These are phyloP conservation scores for Phascolomyces articulosus DNA, from an alignment of 371 early-diverging fungal genomes.

Conservation along the genomic window DNA sequence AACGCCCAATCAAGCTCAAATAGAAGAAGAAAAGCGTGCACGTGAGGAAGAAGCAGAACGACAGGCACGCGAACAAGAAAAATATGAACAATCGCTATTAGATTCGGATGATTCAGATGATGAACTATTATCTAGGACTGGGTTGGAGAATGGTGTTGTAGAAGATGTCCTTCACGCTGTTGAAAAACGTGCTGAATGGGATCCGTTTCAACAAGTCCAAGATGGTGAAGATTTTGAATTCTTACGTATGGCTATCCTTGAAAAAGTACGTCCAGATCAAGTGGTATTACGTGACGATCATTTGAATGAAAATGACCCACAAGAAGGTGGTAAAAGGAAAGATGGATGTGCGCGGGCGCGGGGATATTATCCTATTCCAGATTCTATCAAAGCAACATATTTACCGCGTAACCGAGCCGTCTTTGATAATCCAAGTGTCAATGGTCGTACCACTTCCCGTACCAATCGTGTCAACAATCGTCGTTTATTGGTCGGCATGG, in stretches of 20 bases:
- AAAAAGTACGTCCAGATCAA: slow-evolving; percentile 22
- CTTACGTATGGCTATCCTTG: slow-evolving; percentile 51
- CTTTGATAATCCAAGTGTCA: slow-evolving; percentile 30
- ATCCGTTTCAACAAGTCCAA: slow-evolving; percentile 47
- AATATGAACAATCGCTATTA: slow-evolving; percentile 15
- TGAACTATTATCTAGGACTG: background rate
- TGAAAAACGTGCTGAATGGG: slow-evolving; percentile 24
- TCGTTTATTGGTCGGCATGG: slow-evolving; percentile 59
- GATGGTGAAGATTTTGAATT: slow-evolving; percentile 62
- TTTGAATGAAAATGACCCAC: slow-evolving; percentile 8
- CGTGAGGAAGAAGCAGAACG: slow-evolving; percentile 32
- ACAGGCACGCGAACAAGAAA: slow-evolving; percentile 7
- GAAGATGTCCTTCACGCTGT: background rate
- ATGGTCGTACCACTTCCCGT: slow-evolving; percentile 52
- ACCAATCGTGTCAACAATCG: slow-evolving; percentile 69
- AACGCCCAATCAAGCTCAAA: background rate
- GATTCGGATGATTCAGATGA: slow-evolving; percentile 17
- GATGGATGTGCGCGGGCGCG: slow-evolving; percentile 87
- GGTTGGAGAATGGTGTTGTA: background rate
- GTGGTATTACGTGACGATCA: slow-evolving; percentile 8
- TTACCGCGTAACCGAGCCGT: slow-evolving; percentile 56
- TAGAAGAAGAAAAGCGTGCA: slow-evolving; percentile 36
- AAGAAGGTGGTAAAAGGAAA: slow-evolving; percentile 8
- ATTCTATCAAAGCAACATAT: slow-evolving; percentile 68
- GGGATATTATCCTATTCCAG: slow-evolving; percentile 70